Evolutionary conservation across 176 grass and related monocot species (phyloP).

Genomic region (Carex scoparia): DNA sequence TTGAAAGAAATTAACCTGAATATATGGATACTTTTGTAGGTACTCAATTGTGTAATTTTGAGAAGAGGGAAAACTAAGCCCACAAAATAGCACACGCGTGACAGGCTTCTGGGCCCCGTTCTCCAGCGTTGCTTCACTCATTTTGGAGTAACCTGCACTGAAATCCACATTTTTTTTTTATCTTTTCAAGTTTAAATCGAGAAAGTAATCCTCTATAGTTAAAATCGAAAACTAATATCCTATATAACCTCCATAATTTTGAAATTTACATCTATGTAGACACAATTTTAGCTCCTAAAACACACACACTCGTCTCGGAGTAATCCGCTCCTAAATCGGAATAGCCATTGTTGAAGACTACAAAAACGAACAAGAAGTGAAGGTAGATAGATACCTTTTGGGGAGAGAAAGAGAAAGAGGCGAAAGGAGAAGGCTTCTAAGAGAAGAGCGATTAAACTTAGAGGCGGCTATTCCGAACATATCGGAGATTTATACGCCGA

Average conservation of each 20-base stretch:
- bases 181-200: not conserved
- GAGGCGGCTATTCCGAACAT: not conserved
- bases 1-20: slow-evolving; percentile 44
- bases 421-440: not conserved
- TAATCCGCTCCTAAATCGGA: not conserved
- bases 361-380: not conserved
- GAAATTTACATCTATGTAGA: too few species aligned
- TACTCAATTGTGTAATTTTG: slow-evolving; percentile 72
- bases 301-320: too few species aligned
- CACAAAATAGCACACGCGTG: slow-evolving; percentile 74
- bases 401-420: slow-evolving; percentile 1
- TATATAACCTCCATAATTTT: not conserved
- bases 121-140: slow-evolving; percentile 25
- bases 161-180: not conserved
- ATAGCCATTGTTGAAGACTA: not conserved
- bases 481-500: not conserved
- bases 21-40: slow-evolving; percentile 62
- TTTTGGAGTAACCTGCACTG: slow-evolving; percentile 42
- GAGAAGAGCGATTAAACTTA: not conserved
- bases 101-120: not conserved
- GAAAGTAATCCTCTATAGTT: not conserved
- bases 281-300: not conserved
- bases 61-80: slow-evolving; percentile 54
- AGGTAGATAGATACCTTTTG: not conserved
- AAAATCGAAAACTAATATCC: not conserved